These are phyloP conservation scores for Pestalotiopsis sp. DNA, from an alignment of 2,329 filamentous ascomycete genomes.

Conservation along the genomic window DNA sequence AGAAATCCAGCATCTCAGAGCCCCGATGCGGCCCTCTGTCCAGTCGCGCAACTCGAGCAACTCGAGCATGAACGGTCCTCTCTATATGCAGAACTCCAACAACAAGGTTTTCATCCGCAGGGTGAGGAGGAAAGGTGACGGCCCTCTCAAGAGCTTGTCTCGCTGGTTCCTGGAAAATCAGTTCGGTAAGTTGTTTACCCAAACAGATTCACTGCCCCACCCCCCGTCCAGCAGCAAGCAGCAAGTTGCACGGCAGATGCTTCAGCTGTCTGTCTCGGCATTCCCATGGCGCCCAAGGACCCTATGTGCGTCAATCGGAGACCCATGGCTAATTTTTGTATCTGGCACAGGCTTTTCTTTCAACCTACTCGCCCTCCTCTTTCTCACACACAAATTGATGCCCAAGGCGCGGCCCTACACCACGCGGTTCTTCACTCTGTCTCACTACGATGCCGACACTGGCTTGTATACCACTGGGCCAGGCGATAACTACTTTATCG, in stretches of 20 bases:
- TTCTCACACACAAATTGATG: constrained; percentile 80
- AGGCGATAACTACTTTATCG: constrained; percentile 78
- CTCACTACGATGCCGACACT: constrained; percentile 74
- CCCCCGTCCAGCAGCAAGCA: not conserved
- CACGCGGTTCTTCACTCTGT: constrained; percentile 85
- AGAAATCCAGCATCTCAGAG: constrained; percentile 3
- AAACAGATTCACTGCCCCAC: not conserved
- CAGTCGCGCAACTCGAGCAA: constrained; percentile 20
- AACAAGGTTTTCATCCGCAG: constrained; percentile 59
- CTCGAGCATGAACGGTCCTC: constrained; percentile 51
- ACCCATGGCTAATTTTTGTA: not conserved
- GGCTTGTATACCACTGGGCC: constrained; percentile 75
- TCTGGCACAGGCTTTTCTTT: constrained; percentile 70
- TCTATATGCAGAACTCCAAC: constrained; percentile 58
- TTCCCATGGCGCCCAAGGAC: not conserved
- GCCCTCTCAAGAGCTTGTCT: constrained; percentile 61
- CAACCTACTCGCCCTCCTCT: constrained; percentile 82
- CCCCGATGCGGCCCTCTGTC: not conserved
- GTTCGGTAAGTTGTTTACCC: constrained; percentile 62
- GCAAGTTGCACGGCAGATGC: constrained; percentile 11
- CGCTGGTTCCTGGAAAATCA: constrained; percentile 79
- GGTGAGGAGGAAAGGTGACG: constrained; percentile 64
- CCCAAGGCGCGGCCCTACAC: constrained; percentile 79
- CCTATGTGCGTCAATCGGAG: not conserved
- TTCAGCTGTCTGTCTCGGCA: not conserved